Evolutionary conservation across 2,329 filamentous ascomycete species (phyloP).

Genomic region (Colletotrichum lini): DNA sequence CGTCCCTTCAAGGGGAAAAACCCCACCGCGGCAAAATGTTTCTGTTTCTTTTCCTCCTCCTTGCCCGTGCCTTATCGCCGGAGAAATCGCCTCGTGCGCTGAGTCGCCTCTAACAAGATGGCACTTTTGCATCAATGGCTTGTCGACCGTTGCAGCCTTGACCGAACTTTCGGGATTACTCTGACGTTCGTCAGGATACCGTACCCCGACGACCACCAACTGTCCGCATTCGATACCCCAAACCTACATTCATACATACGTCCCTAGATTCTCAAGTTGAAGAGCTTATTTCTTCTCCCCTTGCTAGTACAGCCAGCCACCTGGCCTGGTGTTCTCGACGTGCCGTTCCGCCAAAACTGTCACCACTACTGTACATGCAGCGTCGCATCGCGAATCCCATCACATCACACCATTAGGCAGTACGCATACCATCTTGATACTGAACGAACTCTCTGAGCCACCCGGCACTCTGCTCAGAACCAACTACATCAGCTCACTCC

Average conservation of each 20-base stretch:
- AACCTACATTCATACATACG: background rate
- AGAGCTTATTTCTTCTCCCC: constrained; percentile 5
- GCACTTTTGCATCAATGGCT: constrained; percentile 39
- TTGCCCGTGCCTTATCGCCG: constrained; percentile 30
- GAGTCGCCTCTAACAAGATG: constrained; percentile 28
- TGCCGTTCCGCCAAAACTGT: background rate
- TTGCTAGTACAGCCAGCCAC: background rate
- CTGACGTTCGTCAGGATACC: constrained; percentile 23
- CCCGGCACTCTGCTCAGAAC: background rate
- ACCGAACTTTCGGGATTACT: constrained; percentile 30
- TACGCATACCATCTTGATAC: background rate
- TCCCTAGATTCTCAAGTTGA: background rate
- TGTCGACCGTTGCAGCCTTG: constrained; percentile 37
- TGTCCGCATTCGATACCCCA: background rate
- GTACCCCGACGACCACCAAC: constrained; percentile 26
- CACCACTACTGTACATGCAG: background rate
- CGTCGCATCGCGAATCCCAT: background rate
- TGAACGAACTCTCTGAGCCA: background rate
- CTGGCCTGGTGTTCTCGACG: background rate
- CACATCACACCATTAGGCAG: background rate
- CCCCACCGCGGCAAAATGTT: constrained; percentile 13
- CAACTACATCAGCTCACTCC: background rate
- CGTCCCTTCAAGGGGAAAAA: too few relatives aligned
- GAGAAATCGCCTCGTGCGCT: constrained; percentile 34
- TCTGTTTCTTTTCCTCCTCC: constrained; percentile 24